Conservation (phyloP, 139 green algal genomes). For the Auxenochlorella pyrenoidosa region DNA sequence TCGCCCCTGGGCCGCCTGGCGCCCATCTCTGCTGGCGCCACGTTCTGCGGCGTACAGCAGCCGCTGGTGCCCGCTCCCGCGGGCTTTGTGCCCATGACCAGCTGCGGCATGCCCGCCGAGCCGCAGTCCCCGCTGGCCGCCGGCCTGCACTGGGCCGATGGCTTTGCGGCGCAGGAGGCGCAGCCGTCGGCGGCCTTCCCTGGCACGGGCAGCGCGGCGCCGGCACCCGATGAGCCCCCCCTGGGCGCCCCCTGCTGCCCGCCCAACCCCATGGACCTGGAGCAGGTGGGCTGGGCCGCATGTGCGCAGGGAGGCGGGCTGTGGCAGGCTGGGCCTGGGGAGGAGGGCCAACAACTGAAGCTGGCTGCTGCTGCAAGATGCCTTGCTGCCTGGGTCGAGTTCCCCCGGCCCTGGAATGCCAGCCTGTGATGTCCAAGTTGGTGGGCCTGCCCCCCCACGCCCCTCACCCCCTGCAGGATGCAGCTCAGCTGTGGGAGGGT, state of each 20-base stretch:
- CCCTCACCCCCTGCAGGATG: neutral
- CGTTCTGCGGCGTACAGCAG: slow-evolving; percentile 1
- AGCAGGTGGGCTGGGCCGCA: neutral
- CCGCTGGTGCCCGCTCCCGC: neutral
- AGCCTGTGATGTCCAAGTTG: no score
- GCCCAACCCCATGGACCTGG: slow-evolving; percentile 18
- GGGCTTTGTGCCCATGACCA: slow-evolving; percentile 6
- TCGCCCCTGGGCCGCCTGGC: neutral
- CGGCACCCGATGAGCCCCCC: neutral
- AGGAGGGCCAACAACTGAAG: no score
- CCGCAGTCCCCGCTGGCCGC: slow-evolving; percentile 6
- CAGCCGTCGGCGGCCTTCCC: neutral
- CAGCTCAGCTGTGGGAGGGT: neutral
- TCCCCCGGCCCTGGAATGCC: neutral
- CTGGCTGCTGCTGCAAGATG: neutral
- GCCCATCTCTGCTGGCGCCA: neutral
- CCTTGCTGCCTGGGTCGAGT: no score
- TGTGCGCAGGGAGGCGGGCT: no score
- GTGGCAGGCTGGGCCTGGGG: no score
- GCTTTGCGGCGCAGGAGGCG: no score
- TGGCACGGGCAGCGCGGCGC: neutral
- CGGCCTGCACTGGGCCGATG: slow-evolving; percentile 24
- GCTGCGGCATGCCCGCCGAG: neutral
- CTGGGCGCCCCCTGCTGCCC: neutral
- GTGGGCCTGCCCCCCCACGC: no score